Evolutionary conservation across 805 yeast genomes (phyloP).

Genomic region (Komagataella mondaviorum): DNA sequence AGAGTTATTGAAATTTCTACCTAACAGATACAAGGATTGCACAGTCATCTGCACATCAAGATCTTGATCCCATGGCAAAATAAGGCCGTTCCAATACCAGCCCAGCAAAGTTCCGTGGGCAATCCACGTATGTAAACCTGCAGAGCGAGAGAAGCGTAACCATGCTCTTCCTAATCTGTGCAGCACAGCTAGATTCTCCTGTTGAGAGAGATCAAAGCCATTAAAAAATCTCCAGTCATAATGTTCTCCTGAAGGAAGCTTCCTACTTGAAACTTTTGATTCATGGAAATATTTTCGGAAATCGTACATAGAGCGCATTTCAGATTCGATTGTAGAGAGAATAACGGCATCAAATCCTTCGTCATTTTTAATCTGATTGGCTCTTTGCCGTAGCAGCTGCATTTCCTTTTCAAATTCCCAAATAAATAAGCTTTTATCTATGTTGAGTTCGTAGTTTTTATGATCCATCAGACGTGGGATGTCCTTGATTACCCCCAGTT

Average conservation of each 20-base stretch:
- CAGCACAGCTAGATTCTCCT: conserved; percentile 21
- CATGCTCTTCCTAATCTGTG: conserved; percentile 39
- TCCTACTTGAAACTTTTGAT: conserved; percentile 18
- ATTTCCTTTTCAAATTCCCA: not conserved
- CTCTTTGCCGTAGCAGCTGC: not conserved
- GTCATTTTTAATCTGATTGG: conserved; percentile 4
- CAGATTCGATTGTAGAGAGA: conserved; percentile 1
- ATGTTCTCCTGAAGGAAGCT: conserved; percentile 32
- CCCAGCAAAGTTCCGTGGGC: conserved; percentile 56
- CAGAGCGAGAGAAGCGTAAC: conserved; percentile 30
- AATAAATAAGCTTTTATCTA: too few relatives aligned
- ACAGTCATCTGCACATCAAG: conserved; percentile 53
- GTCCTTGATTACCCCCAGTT: not conserved
- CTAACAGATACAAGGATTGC: conserved; percentile 27
- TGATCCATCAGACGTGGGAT: not conserved
- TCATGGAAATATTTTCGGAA: conserved; percentile 22
- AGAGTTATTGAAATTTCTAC: conserved; percentile 33
- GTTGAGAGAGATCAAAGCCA: conserved; percentile 26
- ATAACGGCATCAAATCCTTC: conserved; percentile 3
- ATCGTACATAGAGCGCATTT: conserved; percentile 1
- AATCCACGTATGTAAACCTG: conserved; percentile 41
- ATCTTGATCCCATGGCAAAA: conserved; percentile 58
- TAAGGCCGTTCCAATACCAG: conserved; percentile 51
- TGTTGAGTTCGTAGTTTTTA: not conserved
- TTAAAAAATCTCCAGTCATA: conserved; percentile 39